Evolutionary conservation across 1,284 basidiomycete genomes (phyloP).

Genomic region (Ceratobasidium sp.): DNA sequence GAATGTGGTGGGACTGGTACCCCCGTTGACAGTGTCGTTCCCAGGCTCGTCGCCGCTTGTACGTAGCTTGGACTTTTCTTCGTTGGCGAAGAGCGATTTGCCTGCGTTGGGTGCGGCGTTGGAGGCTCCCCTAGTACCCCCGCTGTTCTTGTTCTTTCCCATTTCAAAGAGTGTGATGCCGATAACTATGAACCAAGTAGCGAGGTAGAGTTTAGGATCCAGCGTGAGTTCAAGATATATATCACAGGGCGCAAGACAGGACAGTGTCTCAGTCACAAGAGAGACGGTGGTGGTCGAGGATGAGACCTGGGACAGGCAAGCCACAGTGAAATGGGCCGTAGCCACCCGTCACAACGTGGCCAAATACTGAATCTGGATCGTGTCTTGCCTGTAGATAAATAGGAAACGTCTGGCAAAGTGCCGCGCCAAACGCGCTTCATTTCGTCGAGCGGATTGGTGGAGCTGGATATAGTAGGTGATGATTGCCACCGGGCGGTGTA

Average conservation of each 20-base stretch:
- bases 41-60: not conserved
- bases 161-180: slow-evolving; percentile 2
- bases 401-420: not conserved
- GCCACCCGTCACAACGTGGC: slow-evolving; percentile 18
- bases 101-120: not conserved
- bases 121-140: not conserved
- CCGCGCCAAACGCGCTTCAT: not conserved
- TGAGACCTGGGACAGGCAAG: slow-evolving; percentile 8
- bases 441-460: not conserved
- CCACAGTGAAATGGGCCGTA: slow-evolving; percentile 25
- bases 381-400: not conserved
- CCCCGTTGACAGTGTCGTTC: not conserved
- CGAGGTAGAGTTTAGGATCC: not conserved
- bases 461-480: not conserved
- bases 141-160: slow-evolving; percentile 16
- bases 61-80: not conserved
- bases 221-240: not conserved
- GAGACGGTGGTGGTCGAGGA: no score
- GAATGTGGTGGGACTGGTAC: not conserved
- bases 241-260: no score
- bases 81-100: not conserved
- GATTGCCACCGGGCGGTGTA: not conserved
- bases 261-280: no score
- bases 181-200: not conserved
- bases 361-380: not conserved